Conservation (phyloP, 208 protist species). For the Trypanosoma mega region DNA sequence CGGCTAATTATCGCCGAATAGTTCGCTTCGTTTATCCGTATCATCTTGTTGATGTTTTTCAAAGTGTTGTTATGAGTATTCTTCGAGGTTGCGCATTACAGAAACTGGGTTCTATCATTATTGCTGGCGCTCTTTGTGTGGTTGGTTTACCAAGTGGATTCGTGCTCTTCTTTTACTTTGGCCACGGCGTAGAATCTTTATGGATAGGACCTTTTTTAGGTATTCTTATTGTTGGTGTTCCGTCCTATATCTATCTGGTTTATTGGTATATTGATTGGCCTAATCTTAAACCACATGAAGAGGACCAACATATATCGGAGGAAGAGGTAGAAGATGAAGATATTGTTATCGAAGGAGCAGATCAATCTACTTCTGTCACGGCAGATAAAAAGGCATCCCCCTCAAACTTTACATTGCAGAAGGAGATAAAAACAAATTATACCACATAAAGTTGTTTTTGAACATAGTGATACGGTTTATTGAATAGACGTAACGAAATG, state of each 20-base stretch:
- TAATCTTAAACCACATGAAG: constrained; percentile 28
- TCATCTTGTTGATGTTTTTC: constrained; percentile 67
- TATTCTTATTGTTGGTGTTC: constrained; percentile 55
- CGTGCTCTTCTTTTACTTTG: constrained; percentile 57
- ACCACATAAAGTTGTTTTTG: too few species aligned
- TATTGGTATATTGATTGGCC: constrained; percentile 70
- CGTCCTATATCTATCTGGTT: constrained; percentile 63
- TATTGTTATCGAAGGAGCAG: too few species aligned
- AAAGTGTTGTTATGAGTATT: constrained; percentile 82
- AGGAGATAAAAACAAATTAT: too few species aligned
- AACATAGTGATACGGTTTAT: too few species aligned
- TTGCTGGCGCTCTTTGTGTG: constrained; percentile 72
- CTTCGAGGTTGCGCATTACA: constrained; percentile 72
- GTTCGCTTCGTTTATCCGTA: constrained; percentile 48
- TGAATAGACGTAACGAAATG: too few species aligned
- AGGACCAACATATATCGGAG: constrained; percentile 12
- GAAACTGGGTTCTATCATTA: constrained; percentile 47
- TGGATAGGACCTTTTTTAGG: constrained; percentile 74
- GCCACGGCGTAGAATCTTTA: constrained; percentile 56
- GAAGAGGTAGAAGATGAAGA: constrained; percentile 5
- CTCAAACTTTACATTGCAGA: too few species aligned
- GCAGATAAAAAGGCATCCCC: too few species aligned
- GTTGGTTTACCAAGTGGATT: constrained; percentile 67
- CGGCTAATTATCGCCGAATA: constrained; percentile 32
- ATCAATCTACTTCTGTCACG: too few species aligned